Conservation (phyloP, 805 yeast species). For the Kazachstania kunashirensis region DNA sequence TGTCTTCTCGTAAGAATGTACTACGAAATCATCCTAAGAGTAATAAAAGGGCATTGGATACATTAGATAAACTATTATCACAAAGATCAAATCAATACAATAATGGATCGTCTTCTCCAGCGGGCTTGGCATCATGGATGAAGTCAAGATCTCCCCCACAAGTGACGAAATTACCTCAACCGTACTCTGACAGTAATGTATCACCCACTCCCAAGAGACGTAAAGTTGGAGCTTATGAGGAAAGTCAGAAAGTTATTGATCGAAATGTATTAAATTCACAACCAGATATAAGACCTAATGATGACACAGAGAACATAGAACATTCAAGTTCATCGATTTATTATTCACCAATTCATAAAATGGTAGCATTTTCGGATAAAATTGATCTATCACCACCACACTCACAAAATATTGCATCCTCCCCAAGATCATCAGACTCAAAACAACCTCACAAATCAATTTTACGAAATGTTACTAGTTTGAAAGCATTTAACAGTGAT, state of each 20-base stretch:
- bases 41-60: conserved; percentile 18
- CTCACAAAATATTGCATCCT: conserved; percentile 9
- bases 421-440: conserved; percentile 14
- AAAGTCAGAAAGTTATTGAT: too few relatives aligned
- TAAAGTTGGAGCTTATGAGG: too few relatives aligned
- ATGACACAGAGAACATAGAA: too few relatives aligned
- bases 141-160: conserved; percentile 4
- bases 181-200: not conserved
- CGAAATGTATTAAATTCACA: not conserved
- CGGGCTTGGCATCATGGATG: conserved; percentile 5
- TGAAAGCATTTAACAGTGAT: too few relatives aligned
- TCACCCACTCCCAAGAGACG: conserved; percentile 22
- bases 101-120: conserved; percentile 5
- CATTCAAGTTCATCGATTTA: too few relatives aligned
- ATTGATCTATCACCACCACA: conserved; percentile 22
- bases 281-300: too few relatives aligned
- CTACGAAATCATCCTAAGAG: conserved; percentile 1
- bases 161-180: not conserved
- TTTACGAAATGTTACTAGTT: conserved; percentile 8
- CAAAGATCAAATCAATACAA: conserved; percentile 8
- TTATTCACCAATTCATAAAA: conserved; percentile 20
- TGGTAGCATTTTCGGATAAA: conserved; percentile 26
- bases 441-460: conserved; percentile 22
- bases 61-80: conserved; percentile 20
- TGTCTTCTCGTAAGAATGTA: too few relatives aligned